Evolutionary conservation across 495 filamentous ascomycete genomes (phyloP).

Genomic region (Corynascus novoguineensis): DNA sequence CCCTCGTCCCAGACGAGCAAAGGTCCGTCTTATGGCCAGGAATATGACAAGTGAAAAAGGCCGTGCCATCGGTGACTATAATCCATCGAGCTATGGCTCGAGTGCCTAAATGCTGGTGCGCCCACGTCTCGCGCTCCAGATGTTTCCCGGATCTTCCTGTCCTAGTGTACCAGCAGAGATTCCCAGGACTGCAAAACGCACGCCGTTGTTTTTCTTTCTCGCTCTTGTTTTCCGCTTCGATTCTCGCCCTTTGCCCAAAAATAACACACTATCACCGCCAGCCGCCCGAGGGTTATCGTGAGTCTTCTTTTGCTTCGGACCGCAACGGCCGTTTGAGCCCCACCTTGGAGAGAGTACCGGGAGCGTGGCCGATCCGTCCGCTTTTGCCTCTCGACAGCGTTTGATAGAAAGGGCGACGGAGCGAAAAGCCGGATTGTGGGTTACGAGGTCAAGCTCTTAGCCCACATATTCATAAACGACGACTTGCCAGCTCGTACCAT

Average conservation of each 20-base stretch:
- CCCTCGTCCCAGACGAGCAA: neutral
- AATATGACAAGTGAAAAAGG: conserved; percentile 4
- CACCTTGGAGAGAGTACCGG: neutral
- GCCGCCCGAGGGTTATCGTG: conserved; percentile 3
- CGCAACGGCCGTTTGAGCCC: conserved; percentile 8
- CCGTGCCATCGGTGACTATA: conserved; percentile 6
- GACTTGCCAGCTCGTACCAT: neutral
- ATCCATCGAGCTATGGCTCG: neutral
- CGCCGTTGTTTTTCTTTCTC: neutral
- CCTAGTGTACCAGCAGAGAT: conserved; percentile 1
- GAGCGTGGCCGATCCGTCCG: neutral
- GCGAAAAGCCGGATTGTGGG: neutral
- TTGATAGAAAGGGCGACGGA: neutral
- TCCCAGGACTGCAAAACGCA: neutral
- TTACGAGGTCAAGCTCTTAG: neutral
- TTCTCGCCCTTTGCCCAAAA: neutral
- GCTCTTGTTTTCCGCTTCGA: neutral
- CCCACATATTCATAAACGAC: neutral
- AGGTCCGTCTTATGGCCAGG: neutral
- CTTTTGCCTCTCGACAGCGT: neutral
- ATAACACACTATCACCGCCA: conserved; percentile 6
- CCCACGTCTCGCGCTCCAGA: neutral
- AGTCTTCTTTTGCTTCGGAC: conserved; percentile 6
- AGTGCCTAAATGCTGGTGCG: neutral
- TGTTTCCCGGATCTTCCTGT: neutral